Base-by-base conservation (phyloP, 2,329 filamentous ascomycete species). In the Microcera coccophila region DNA sequence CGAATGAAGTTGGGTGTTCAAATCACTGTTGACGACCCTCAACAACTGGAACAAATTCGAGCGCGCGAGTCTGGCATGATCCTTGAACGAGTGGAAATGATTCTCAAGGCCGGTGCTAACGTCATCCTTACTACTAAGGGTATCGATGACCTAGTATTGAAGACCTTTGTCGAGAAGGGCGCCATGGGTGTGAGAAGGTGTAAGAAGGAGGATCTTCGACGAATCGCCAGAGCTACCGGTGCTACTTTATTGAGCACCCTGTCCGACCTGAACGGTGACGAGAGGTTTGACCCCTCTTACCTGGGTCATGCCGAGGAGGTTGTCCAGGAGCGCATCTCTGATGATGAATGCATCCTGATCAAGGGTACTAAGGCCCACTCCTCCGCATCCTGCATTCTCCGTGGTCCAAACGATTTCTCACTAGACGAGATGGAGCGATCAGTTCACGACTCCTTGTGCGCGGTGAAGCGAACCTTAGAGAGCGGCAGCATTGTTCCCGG, bases 401-500 rank as follows among this genome's bases (percentile, higher is more conserved):
- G 93, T 45, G 93, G 93, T 35, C 79, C 93, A 57, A 97, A 98
- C 70, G 93, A 98, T 68, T 97, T 87, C 72, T 88, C 89, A 48
- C 81, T 98, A 21, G 93, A 98, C 62, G 93, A 98, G 77, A 98
- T 97, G 91, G 93, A 98, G 77, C 87, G 93, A 53, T 97, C 93
- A 2, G 83, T 98, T 15, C 93, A 98, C 72, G 93, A 98, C 70
- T 95, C 91, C 12, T 78, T 98, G 36, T 96, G 88, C 55, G 93
- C 93, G 36, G 90, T 98, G 52, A 98, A 98, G 82, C 83, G 93
- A 57, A 96, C 93, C 3, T 77, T 98, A 7, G 93, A 98, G 73
- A 95, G 89, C 62, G 93, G 93, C 60, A 90, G 87, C 70, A 94
- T 98, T 54, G 93, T 98, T 29, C 93, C 93, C 14, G 93, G 93